Percentiles rank a stretch among this genome's conserved stretches.
These are phyloP conservation scores for Aspergillus arachidicola DNA, from an alignment of 2,329 filamentous ascomycete species.

Conservation along the genomic window DNA sequence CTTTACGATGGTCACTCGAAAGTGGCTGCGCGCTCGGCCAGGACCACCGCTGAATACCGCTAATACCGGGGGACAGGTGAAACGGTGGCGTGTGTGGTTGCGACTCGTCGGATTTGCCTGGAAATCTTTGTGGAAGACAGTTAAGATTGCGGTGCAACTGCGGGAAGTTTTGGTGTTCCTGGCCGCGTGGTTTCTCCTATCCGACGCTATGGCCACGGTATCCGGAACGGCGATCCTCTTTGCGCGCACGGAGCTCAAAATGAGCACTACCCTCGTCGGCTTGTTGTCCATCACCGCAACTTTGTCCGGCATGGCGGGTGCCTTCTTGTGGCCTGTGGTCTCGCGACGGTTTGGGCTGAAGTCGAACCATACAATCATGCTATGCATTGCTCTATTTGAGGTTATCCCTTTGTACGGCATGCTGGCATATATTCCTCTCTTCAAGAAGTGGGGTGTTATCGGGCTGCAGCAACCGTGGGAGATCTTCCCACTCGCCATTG, in stretches of 20 bases:
- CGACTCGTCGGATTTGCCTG: conserved; percentile 78
- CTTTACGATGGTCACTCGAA: conserved; percentile 79
- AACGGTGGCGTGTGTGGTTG: conserved; percentile 54
- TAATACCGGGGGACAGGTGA: conserved; percentile 12
- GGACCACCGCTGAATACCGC: conserved; percentile 64
- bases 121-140: conserved; percentile 76
- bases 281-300: conserved; percentile 89
- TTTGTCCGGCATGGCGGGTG: conserved; percentile 75
- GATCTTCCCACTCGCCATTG: conserved; percentile 83
- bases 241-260: conserved; percentile 82
- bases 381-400: conserved; percentile 83
- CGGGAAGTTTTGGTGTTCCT: conserved; percentile 81
- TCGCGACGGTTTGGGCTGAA: conserved; percentile 67
- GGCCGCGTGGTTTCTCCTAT: conserved; percentile 85
- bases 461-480: conserved; percentile 89
- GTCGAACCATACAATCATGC: conserved; percentile 83
- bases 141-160: conserved; percentile 69
- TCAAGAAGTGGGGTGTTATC: conserved; percentile 71
- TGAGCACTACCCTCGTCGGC: conserved; percentile 79
- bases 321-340: conserved; percentile 79
- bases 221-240: conserved; percentile 90
- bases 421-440: conserved; percentile 76
- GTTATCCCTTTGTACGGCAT: conserved; percentile 89
- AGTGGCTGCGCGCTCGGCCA: conserved; percentile 80
- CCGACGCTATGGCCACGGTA: conserved; percentile 87